These are phyloP conservation scores for Hirschfeldia incana DNA, from an alignment of 345 rosid genomes.

Conservation along the genomic window DNA sequence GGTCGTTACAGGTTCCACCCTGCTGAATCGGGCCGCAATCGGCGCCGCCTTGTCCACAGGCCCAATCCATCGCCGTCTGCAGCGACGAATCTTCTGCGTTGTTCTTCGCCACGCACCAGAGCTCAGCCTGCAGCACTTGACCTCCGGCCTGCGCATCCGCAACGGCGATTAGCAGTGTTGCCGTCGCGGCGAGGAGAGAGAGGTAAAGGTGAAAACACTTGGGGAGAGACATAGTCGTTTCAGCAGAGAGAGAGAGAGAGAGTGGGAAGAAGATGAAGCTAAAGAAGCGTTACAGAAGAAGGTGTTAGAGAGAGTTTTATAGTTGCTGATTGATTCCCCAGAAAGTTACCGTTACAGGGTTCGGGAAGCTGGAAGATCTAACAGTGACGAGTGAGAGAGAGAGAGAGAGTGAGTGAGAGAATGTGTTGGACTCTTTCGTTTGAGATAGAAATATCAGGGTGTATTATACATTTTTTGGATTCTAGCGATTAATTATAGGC, in stretches of 20 bases:
- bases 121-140: slow-evolving; percentile 25
- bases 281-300: neutral
- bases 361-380: slow-evolving; percentile 29
- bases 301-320: neutral
- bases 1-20: slow-evolving; percentile 65
- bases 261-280: slow-evolving; percentile 14
- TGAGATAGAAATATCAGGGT: neutral
- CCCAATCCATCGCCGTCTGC: slow-evolving; percentile 85
- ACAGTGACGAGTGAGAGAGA: slow-evolving; percentile 4
- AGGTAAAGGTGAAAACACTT: neutral
- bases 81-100: slow-evolving; percentile 59
- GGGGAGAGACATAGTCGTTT: slow-evolving; percentile 1
- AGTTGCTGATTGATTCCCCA: slow-evolving; percentile 18
- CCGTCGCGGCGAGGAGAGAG: slow-evolving; percentile 28
- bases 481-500: slow-evolving; percentile 5
- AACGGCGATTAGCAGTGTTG: slow-evolving; percentile 9
- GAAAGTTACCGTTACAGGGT: slow-evolving; percentile 34
- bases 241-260: neutral
- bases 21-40: slow-evolving; percentile 72
- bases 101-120: slow-evolving; percentile 84
- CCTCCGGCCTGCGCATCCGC: slow-evolving; percentile 29
- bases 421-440: neutral
- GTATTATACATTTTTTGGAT: neutral
- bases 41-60: slow-evolving; percentile 81
- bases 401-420: neutral